Evolutionary conservation across 1,284 basidiomycete genomes (phyloP).

Genomic region (Stygiomarasmius scandens): DNA sequence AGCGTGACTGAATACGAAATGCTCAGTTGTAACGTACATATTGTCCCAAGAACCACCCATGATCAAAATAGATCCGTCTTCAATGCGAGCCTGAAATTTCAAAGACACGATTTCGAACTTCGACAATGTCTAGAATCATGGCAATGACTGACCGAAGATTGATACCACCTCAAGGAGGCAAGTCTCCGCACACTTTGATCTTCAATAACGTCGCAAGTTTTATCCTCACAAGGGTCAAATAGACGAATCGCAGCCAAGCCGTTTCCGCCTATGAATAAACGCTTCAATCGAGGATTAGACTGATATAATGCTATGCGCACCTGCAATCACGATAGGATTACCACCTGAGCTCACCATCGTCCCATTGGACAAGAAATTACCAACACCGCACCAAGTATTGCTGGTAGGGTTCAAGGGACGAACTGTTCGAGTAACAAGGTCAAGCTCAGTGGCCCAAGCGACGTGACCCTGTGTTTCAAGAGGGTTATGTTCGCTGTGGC

Average conservation of each 20-base stretch:
- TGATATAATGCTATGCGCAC: not conserved
- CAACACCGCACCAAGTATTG: constrained; percentile 48
- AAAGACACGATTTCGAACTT: constrained; percentile 18
- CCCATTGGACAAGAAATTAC: constrained; percentile 42
- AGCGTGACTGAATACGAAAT: not conserved
- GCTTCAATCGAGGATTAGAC: not conserved
- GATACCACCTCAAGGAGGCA: constrained; percentile 38
- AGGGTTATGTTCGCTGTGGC: constrained; percentile 23
- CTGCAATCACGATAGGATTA: constrained; percentile 1
- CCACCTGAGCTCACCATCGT: constrained; percentile 29
- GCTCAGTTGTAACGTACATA: too few relatives aligned
- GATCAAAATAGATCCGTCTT: constrained; percentile 36
- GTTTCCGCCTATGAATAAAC: constrained; percentile 2
- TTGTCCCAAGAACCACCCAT: too few relatives aligned
- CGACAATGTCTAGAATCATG: constrained; percentile 25
- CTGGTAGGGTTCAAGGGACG: constrained; percentile 38
- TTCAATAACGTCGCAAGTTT: constrained; percentile 36
- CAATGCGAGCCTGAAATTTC: constrained; percentile 30
- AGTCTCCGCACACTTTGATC: constrained; percentile 33
- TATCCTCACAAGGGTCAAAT: constrained; percentile 19
- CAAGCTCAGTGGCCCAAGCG: constrained; percentile 38
- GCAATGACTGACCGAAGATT: constrained; percentile 12
- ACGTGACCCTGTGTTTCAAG: constrained; percentile 24
- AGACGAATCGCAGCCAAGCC: constrained; percentile 13
- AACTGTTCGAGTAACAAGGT: constrained; percentile 35